Conservation (phyloP, 2,329 filamentous ascomycete genomes). For the Trichophyton simii region DNA sequence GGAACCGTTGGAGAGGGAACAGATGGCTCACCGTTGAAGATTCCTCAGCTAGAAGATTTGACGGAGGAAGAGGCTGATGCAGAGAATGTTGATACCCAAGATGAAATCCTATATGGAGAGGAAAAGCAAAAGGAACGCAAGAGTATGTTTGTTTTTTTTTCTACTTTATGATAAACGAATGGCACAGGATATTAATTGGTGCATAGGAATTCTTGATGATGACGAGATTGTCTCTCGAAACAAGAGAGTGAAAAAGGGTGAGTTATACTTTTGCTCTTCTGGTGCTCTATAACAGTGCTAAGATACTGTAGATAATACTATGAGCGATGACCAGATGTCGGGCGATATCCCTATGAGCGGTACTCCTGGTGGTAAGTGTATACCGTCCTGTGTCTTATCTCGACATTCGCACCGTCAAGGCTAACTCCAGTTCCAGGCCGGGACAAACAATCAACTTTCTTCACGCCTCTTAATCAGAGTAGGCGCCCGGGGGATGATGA, state of each 20-base stretch:
- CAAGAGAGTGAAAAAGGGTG: slow-evolving; percentile 36
- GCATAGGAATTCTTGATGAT: slow-evolving; percentile 35
- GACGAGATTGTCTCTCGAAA: slow-evolving; percentile 34
- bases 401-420: slow-evolving; percentile 10
- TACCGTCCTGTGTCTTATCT: not conserved
- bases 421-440: not conserved
- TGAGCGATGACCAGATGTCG: slow-evolving; percentile 25
- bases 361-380: not conserved
- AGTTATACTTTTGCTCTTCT: slow-evolving; percentile 4
- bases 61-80: slow-evolving; percentile 39
- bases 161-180: not conserved
- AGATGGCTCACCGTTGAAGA: slow-evolving; percentile 35
- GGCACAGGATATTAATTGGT: not conserved
- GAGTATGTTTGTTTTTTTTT: slow-evolving; percentile 20
- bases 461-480: slow-evolving; percentile 29
- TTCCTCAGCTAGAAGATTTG: slow-evolving; percentile 36
- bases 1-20: slow-evolving; percentile 33
- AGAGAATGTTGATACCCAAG: slow-evolving; percentile 39
- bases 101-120: slow-evolving; percentile 38
- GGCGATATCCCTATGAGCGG: slow-evolving; percentile 16
- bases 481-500: slow-evolving; percentile 19
- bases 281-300: not conserved
- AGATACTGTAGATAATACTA: slow-evolving; percentile 10
- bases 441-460: slow-evolving; percentile 21
- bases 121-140: slow-evolving; percentile 38